Evolutionary conservation across 495 filamentous ascomycete species (phyloP).

Genomic region (Penicillium chermesinum): DNA sequence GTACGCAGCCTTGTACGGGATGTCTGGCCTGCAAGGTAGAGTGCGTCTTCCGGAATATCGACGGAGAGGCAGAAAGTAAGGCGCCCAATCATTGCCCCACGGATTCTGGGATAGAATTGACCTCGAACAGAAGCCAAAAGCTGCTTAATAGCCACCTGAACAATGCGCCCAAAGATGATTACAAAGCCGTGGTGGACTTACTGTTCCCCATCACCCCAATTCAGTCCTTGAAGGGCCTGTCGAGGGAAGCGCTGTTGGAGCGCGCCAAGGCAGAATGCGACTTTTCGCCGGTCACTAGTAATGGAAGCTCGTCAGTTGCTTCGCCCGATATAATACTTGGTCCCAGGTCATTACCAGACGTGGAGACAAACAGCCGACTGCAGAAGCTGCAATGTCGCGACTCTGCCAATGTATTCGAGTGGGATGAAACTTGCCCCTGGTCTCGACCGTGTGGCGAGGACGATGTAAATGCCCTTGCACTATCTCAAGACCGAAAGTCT

Average conservation of each 20-base stretch:
- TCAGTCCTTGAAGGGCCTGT: conserved; percentile 6
- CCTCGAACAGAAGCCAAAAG: conserved; percentile 9
- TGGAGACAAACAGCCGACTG: conserved; percentile 5
- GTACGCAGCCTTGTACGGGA: conserved; percentile 12
- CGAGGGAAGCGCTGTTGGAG: conserved; percentile 4
- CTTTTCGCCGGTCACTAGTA: conserved; percentile 4
- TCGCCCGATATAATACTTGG: conserved; percentile 4
- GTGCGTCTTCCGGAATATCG: conserved; percentile 13
- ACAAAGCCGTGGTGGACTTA: conserved; percentile 5
- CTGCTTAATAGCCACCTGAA: neutral
- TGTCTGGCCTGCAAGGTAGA: conserved; percentile 14
- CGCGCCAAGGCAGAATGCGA: conserved; percentile 1
- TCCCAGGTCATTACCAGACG: neutral
- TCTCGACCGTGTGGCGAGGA: conserved; percentile 2
- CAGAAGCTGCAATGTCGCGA: conserved; percentile 6
- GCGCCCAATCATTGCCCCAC: neutral
- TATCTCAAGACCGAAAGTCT: neutral
- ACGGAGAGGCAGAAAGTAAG: conserved; percentile 11
- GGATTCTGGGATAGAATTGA: neutral
- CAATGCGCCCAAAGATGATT: neutral
- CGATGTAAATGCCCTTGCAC: conserved; percentile 8
- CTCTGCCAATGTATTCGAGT: conserved; percentile 3
- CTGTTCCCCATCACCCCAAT: conserved; percentile 7
- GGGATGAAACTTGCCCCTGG: conserved; percentile 9
- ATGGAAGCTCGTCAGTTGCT: conserved; percentile 6